phyloP scores from a whole-genome alignment of 176 grass and related monocot species.

The Lolium perenne region DNA sequence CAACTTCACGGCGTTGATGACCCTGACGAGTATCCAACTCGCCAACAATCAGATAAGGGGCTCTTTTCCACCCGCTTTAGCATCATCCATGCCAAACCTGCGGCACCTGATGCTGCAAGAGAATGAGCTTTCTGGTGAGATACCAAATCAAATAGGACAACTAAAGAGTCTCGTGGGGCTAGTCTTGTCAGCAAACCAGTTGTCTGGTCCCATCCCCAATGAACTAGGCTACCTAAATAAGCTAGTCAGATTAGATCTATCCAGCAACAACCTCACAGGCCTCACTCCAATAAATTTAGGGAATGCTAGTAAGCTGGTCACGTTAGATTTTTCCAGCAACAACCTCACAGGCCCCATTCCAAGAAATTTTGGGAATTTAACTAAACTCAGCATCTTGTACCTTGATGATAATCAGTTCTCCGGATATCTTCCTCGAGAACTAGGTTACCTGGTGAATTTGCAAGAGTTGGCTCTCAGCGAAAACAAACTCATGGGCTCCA shows the following conservation, averaged over 20 bases:
- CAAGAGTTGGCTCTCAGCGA: too few relatives aligned
- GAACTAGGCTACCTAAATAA: not conserved
- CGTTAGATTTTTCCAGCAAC: not conserved
- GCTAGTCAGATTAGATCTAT: not conserved
- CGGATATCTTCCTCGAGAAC: too few relatives aligned
- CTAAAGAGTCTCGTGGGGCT: not conserved
- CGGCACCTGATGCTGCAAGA: not conserved
- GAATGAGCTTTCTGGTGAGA: not conserved
- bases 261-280: too few relatives aligned
- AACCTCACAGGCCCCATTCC: not conserved
- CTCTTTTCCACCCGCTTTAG: not conserved
- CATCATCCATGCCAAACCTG: not conserved
- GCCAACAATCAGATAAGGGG: conserved; percentile 6
- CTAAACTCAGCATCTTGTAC: too few relatives aligned
- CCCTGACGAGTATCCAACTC: not conserved
- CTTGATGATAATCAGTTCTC: too few relatives aligned
- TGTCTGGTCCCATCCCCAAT: not conserved
- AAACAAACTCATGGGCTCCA: too few relatives aligned
- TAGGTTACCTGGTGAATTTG: too few relatives aligned
- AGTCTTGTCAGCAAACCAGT: not conserved
- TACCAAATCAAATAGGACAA: not conserved
- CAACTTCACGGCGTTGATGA: not conserved
- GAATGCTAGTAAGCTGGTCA: too few relatives aligned
- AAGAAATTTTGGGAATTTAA: too few relatives aligned
- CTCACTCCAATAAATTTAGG: too few relatives aligned